Base-by-base conservation (phyloP, 495 filamentous ascomycete species). In the Talaromyces stipitatus region DNA sequence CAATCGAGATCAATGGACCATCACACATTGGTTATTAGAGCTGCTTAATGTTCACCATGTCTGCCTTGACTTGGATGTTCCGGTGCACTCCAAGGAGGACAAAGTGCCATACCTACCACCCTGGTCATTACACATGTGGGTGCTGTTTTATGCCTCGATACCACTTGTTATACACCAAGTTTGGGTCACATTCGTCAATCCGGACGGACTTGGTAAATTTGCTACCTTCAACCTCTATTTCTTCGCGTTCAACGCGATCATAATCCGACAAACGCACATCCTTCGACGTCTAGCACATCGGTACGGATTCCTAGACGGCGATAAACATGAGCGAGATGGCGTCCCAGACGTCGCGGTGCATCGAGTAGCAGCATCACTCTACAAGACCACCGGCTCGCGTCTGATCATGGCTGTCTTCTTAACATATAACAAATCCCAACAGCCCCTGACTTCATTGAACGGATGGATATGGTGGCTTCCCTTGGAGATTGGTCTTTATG, bases 381-480 rank as follows among this genome's bases (percentile, higher is more conserved):
- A 70, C 0, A 66, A 66, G 0, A 69, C 67, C 0, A 66, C 67
- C 3, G 66, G 62, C 22, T 66, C 68, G 52, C 70, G 70, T 2
- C 70, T 67, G 2, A 66, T 69, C 60, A 64, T 72, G 57, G 64
- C 62, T 24, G 64, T 69, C 29, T 64, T 68, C 55, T 55, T 72
- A 28, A 62, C 64, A 50, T 72, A 72, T 53, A 38, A 48, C 32
- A 32, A 36, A 27, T 36, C 52, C 7, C 16, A 24, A n/a, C 22
- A 8, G 16, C 52, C 52, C 1, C 8, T 54, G 3, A 28, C 14
- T 14, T 33, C 50, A 24, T 88, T 75, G 67, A 84, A 89, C 55
- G 46, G 63, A 38, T 53, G 60, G 12, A 59, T 66, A 6, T 28
- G 60, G 24, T 70, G 67, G 64, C 60, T 73, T 1, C 62, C 63